These are phyloP conservation scores for Penicillium sp. DNA, from an alignment of 2,329 filamentous ascomycete species.

Conservation along the genomic window DNA sequence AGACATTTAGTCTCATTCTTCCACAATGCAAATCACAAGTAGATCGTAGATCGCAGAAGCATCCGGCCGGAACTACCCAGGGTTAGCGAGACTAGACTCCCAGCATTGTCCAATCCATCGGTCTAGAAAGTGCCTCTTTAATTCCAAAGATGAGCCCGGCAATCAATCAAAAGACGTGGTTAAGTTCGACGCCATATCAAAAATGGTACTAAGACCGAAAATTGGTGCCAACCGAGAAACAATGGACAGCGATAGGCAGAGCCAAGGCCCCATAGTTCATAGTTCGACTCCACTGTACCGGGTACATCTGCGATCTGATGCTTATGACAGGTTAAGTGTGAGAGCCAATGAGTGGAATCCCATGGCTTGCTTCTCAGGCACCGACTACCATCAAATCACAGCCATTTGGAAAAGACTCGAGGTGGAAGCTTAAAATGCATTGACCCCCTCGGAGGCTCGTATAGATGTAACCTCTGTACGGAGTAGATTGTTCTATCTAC, in stretches of 20 bases:
- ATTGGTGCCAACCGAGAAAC: conserved; percentile 6
- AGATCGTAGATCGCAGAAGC: not conserved
- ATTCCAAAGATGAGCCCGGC: conserved; percentile 5
- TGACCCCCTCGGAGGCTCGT: not conserved
- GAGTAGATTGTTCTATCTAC: not conserved
- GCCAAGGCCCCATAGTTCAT: conserved; percentile 22
- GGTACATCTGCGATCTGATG: not conserved
- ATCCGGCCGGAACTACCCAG: not conserved
- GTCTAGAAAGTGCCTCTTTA: not conserved
- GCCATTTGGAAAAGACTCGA: not conserved
- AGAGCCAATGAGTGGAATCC: not conserved
- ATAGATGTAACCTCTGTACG: not conserved
- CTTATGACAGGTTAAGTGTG: not conserved
- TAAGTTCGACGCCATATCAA: conserved; percentile 14
- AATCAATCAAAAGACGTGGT: not conserved
- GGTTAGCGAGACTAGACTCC: not conserved
- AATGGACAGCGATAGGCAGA: conserved; percentile 21
- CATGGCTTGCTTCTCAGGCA: not conserved
- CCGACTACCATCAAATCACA: not conserved
- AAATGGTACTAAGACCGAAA: conserved; percentile 23
- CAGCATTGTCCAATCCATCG: not conserved
- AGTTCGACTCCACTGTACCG: conserved; percentile 9
- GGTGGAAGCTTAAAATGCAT: not conserved
- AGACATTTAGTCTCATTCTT: not conserved
- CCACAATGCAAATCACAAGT: not conserved